These are phyloP conservation scores for Bothriochloa decipiens DNA, from an alignment of 176 grass and related monocot species.

Conservation along the genomic window DNA sequence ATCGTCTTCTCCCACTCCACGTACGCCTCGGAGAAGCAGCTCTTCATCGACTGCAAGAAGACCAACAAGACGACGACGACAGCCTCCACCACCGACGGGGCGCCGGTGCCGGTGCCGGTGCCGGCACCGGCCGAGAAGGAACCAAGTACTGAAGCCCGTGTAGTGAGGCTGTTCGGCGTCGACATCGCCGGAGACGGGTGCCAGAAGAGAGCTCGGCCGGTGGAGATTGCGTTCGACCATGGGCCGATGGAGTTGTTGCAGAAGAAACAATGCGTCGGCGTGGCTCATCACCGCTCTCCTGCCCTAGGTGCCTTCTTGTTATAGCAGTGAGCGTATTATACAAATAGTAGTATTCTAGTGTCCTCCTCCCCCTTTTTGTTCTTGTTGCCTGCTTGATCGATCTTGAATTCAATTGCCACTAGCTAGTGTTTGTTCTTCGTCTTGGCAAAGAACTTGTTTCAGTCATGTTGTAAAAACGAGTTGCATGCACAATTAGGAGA, in stretches of 20 bases:
- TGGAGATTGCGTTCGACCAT: constrained; percentile 35
- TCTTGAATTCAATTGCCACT: constrained; percentile 1
- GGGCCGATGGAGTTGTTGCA: constrained; percentile 23
- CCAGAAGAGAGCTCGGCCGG: constrained; percentile 33
- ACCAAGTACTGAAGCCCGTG: constrained; percentile 29
- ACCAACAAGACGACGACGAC: background rate
- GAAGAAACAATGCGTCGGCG: constrained; percentile 57
- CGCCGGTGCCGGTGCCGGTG: background rate
- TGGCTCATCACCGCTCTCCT: constrained; percentile 31
- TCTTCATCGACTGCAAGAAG: constrained; percentile 83
- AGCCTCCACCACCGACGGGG: background rate
- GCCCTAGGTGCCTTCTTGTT: constrained; percentile 59
- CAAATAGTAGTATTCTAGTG: background rate
- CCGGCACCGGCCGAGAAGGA: background rate
- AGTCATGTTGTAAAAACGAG: constrained; percentile 10
- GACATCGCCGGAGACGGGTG: constrained; percentile 53
- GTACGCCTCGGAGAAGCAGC: constrained; percentile 55
- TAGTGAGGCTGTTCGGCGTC: constrained; percentile 68
- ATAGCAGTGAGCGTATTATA: constrained; percentile 30
- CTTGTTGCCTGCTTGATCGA: constrained; percentile 6
- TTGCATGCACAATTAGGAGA: constrained; percentile 24
- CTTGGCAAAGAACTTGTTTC: constrained; percentile 26
- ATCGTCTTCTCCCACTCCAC: constrained; percentile 69
- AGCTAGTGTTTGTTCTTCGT: constrained; percentile 20
- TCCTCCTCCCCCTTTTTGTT: background rate